Percentiles rank a stretch among this genome's conserved stretches.
Evolutionary conservation across 306 rosid species (phyloP).

Genomic region (Prunus mira): DNA sequence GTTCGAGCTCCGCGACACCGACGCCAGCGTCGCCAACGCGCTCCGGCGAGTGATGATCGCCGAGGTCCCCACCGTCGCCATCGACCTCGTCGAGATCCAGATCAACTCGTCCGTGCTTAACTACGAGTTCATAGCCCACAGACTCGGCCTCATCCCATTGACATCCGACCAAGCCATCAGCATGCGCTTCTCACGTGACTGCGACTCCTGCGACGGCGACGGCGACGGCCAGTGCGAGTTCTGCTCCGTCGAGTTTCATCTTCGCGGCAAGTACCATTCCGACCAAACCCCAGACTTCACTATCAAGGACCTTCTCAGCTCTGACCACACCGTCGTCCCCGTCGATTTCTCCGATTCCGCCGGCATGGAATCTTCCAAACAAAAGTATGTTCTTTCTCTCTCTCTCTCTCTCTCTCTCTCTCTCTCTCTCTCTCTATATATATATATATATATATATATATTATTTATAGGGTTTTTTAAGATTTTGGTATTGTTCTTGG

Average conservation of each 20-base stretch:
- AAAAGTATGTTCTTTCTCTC: constrained; percentile 28
- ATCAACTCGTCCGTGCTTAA: constrained; percentile 95
- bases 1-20: constrained; percentile 90
- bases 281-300: constrained; percentile 86
- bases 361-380: constrained; percentile 43
- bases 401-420: background rate
- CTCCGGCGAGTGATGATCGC: constrained; percentile 97
- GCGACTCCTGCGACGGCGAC: constrained; percentile 96
- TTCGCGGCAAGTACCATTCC: constrained; percentile 64
- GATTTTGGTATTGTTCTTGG: background rate
- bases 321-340: constrained; percentile 90
- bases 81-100: constrained; percentile 89
- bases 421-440: background rate
- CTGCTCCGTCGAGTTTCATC: constrained; percentile 97
- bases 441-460: too few species aligned
- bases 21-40: constrained; percentile 85
- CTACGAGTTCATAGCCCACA: constrained; percentile 95
- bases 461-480: background rate
- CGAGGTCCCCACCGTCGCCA: constrained; percentile 91
- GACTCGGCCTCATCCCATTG: constrained; percentile 83
- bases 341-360: constrained; percentile 70
- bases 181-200: constrained; percentile 99
- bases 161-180: constrained; percentile 87
- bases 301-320: constrained; percentile 74
- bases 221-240: constrained; percentile 97